Conservation (phyloP, 345 rosid genomes). For the Citrus unshiu region DNA sequence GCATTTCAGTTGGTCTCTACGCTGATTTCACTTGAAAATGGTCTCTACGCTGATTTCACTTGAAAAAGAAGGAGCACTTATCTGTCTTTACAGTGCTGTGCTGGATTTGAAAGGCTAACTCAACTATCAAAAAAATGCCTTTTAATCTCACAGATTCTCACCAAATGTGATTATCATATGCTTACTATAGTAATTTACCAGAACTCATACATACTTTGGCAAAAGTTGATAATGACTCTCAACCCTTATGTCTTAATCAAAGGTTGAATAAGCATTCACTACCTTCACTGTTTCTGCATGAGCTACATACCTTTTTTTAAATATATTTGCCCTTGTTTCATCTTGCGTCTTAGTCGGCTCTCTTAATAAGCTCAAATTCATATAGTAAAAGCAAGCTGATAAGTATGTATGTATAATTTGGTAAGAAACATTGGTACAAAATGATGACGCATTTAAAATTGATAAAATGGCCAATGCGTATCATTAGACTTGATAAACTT, state of each 20-base stretch:
- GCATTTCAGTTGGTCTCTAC: background rate
- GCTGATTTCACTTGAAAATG: constrained; percentile 4
- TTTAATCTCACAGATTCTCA: background rate
- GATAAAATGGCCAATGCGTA: background rate
- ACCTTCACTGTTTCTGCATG: background rate
- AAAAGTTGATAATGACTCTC: constrained; percentile 3
- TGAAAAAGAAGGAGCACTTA: constrained; percentile 17
- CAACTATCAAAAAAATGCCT: constrained; percentile 13
- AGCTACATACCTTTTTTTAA: background rate
- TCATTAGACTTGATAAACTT: constrained; percentile 3
- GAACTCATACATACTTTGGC: background rate
- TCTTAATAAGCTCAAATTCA: background rate
- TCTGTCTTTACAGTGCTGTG: constrained; percentile 17
- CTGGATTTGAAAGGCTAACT: constrained; percentile 24
- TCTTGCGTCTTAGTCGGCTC: background rate
- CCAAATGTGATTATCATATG: background rate
- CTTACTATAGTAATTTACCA: background rate
- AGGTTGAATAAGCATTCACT: background rate
- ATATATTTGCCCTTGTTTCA: background rate
- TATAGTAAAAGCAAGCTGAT: no score
- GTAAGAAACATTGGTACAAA: background rate
- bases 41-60: background rate
- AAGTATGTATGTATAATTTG: background rate
- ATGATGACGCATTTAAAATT: background rate
- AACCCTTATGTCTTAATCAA: background rate